Evolutionary conservation across 768 basidiomycete species (phyloP).

Genomic region (Suillus bovinus): DNA sequence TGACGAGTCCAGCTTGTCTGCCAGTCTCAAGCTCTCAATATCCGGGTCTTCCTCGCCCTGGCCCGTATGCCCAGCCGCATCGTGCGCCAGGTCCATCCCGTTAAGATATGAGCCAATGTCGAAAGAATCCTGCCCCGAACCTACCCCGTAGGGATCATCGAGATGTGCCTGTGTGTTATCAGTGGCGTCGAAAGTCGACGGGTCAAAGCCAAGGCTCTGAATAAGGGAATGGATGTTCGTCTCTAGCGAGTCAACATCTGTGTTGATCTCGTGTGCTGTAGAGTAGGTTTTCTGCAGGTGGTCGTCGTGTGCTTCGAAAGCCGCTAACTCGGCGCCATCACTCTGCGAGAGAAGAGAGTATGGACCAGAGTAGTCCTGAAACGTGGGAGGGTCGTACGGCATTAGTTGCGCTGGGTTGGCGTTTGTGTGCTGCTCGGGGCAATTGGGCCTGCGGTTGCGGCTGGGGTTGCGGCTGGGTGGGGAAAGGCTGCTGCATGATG

Average conservation of each 20-base stretch:
- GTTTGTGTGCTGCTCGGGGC: background rate
- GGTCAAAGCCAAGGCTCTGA: conserved; percentile 67
- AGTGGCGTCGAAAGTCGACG: conserved; percentile 28
- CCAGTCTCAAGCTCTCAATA: conserved; percentile 27
- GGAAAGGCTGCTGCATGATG: conserved; percentile 24
- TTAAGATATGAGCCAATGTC: conserved; percentile 41
- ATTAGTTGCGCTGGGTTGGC: conserved; percentile 18
- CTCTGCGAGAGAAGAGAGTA: conserved; percentile 27
- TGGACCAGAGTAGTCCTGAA: conserved; percentile 22
- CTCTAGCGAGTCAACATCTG: conserved; percentile 71
- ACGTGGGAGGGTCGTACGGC: conserved; percentile 24
- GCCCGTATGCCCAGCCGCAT: conserved; percentile 18
- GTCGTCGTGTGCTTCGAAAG: conserved; percentile 39
- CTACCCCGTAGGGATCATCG: conserved; percentile 11
- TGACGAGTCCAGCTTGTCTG: conserved; percentile 34
- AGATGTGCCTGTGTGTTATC: background rate
- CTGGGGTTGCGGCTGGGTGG: conserved; percentile 18
- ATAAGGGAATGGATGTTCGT: conserved; percentile 71
- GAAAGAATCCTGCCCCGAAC: conserved; percentile 29
- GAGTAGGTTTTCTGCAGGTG: conserved; percentile 59
- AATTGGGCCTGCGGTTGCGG: conserved; percentile 17
- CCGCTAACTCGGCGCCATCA: conserved; percentile 28
- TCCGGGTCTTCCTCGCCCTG: conserved; percentile 31
- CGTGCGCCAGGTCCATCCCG: conserved; percentile 34
- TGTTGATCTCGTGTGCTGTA: conserved; percentile 62